Percentiles rank a stretch among this genome's conserved stretches.
Evolutionary conservation across 306 rosid species (phyloP).

Genomic region (Boehmeria nivea): DNA sequence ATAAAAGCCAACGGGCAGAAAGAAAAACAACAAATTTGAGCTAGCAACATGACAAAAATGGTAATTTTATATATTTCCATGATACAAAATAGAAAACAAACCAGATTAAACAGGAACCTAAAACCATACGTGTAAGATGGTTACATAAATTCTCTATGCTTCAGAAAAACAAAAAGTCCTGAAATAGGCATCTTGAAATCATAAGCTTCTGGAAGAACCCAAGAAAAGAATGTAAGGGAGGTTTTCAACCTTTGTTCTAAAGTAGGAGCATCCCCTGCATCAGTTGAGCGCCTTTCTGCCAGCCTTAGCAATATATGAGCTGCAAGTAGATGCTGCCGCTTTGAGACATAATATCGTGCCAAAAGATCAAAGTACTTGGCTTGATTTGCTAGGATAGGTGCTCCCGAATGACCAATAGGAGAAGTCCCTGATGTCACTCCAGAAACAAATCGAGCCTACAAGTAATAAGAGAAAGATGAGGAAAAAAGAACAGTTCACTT

Average conservation of each 20-base stretch:
- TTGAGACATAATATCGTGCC: constrained; percentile 84
- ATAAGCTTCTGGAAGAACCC: neutral
- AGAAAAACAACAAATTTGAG: too few relatives aligned
- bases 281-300: constrained; percentile 76
- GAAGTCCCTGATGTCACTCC: constrained; percentile 52
- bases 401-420: constrained; percentile 59
- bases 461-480: constrained; percentile 23
- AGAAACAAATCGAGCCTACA: constrained; percentile 63
- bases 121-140: too few relatives aligned
- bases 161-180: constrained; percentile 1
- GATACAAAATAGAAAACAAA: too few relatives aligned
- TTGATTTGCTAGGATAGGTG: constrained; percentile 53
- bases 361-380: constrained; percentile 78
- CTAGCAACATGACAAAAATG: too few relatives aligned
- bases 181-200: neutral
- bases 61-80: too few relatives aligned
- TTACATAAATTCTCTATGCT: constrained; percentile 6
- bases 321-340: constrained; percentile 91
- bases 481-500: constrained; percentile 5
- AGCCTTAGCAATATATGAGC: constrained; percentile 79
- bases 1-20: too few relatives aligned
- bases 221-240: constrained; percentile 7
- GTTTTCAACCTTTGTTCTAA: constrained; percentile 67
- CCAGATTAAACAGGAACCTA: too few relatives aligned
- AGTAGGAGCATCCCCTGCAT: constrained; percentile 56